These are phyloP conservation scores for Schizopora paradoxa DNA, from an alignment of 1,284 basidiomycete species.

Conservation along the genomic window DNA sequence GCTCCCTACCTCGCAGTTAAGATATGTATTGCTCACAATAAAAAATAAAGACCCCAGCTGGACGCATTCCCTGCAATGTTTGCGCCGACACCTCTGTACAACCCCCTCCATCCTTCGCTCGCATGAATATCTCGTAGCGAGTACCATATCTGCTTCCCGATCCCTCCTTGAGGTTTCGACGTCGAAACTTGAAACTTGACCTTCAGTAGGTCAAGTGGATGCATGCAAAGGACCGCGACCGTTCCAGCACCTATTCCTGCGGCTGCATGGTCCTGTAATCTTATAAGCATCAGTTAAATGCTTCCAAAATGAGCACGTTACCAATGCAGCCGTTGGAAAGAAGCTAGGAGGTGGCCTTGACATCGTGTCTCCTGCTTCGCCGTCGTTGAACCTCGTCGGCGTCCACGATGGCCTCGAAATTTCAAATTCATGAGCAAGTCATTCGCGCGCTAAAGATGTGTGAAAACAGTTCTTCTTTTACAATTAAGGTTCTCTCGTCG, in stretches of 20 bases:
- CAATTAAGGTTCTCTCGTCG: no score
- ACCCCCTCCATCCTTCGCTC: constrained; percentile 75
- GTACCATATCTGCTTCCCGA: constrained; percentile 76
- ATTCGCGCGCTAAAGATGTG: no score
- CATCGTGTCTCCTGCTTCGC: not conserved
- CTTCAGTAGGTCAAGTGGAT: constrained; percentile 96
- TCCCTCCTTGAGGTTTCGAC: constrained; percentile 49
- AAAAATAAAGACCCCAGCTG: constrained; percentile 97
- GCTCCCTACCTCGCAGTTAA: not conserved
- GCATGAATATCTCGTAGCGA: constrained; percentile 72
- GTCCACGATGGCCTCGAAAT: constrained; percentile 17
- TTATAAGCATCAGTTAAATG: not conserved
- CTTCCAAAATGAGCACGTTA: constrained; percentile 27
- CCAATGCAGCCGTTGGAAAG: constrained; percentile 67
- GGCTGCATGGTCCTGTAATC: constrained; percentile 79
- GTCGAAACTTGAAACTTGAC: constrained; percentile 93
- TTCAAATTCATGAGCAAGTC: no score
- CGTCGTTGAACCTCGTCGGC: constrained; percentile 12
- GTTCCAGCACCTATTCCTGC: constrained; percentile 93
- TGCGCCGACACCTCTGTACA: constrained; percentile 87
- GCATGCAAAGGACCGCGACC: constrained; percentile 93
- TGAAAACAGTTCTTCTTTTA: no score
- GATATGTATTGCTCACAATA: constrained; percentile 66
- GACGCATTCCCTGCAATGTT: constrained; percentile 97
- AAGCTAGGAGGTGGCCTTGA: constrained; percentile 45